These are phyloP conservation scores for Xylaria sp. DNA, from an alignment of 2,329 filamentous ascomycete genomes.

Conservation along the genomic window DNA sequence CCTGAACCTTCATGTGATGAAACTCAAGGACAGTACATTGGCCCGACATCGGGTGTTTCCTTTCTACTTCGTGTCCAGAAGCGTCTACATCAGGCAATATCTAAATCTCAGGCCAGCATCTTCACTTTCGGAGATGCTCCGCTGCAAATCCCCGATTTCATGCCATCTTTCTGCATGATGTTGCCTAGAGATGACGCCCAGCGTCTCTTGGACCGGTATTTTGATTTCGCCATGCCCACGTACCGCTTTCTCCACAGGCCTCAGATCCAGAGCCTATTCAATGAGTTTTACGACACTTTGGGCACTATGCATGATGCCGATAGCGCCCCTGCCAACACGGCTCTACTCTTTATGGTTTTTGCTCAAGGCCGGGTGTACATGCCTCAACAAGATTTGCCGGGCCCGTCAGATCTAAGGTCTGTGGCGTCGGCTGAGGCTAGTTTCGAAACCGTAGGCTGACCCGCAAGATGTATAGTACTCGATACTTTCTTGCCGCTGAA, in stretches of 20 bases:
- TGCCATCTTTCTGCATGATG: slow-evolving; percentile 50
- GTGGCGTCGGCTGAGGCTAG: background rate
- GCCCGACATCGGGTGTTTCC: slow-evolving; percentile 53
- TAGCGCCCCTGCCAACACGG: slow-evolving; percentile 47
- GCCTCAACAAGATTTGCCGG: slow-evolving; percentile 44
- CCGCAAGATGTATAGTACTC: background rate
- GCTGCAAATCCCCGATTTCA: slow-evolving; percentile 47
- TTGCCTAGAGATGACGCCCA: slow-evolving; percentile 41
- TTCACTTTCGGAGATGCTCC: slow-evolving; percentile 58
- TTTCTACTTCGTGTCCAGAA: slow-evolving; percentile 58
- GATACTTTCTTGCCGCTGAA: slow-evolving; percentile 31
- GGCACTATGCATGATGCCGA: slow-evolving; percentile 48
- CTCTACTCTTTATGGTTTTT: slow-evolving; percentile 50
- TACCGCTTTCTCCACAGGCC: slow-evolving; percentile 51
- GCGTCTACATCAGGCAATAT: slow-evolving; percentile 49
- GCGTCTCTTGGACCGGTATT: slow-evolving; percentile 46
- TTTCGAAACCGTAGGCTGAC: background rate
- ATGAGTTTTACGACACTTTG: slow-evolving; percentile 52
- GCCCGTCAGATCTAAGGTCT: slow-evolving; percentile 15
- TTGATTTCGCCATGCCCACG: slow-evolving; percentile 50
- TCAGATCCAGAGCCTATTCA: slow-evolving; percentile 50
- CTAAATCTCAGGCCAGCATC: slow-evolving; percentile 47
- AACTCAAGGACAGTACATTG: slow-evolving; percentile 53
- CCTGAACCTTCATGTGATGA: slow-evolving; percentile 54
- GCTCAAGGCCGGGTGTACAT: slow-evolving; percentile 55